Base-by-base conservation (phyloP, 345 rosid genomes). In the Citrus maxima region DNA sequence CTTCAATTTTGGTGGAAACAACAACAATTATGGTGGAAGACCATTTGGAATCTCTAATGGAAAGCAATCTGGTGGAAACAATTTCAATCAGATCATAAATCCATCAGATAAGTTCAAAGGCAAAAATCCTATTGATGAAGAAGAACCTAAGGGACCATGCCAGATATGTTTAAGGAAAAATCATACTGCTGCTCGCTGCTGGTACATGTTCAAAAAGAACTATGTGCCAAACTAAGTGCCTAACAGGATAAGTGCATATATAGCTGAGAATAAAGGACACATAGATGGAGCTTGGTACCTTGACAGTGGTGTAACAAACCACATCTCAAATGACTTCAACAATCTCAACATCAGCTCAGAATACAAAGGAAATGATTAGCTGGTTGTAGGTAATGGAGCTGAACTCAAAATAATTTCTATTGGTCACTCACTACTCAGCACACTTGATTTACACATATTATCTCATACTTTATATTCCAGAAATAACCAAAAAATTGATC, bases 311-410 rank as follows among this genome's bases (percentile, higher is more conserved):
- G 55, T 7, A 22, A 68, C 72, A 3, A 38, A 68, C 2, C 72
- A 40, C 1, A 38, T 68, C 0, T 22, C 54, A 0, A 1, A 12
- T 3, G 0, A 38, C 3, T 2, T 40, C 0, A 1, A 38, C 2
- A 40, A 38, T 40, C 55, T 68, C 1, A 16, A 4, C 9, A 42
- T 38, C 1, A 38, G 1, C 0, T 3, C 55, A 21, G 0, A n/a
- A 2, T 68, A 6, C 4, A 9, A 9, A 38, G 21, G 55, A 5
- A 2, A 4, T 9, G 55, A 37, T 4, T 3, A 9, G 3, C 10
- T 68, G 0, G 5, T 5, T 3, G 32, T 68, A 9, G 10, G 55
- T 38, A 68, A 68, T 68, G 6, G 32, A 9, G 51, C 28, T 10
- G 1, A n/a, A 68, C 54, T 68, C 10, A 19, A 21, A 5, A 40